Percentiles rank a stretch among this genome's conserved stretches.
These are phyloP conservation scores for Colletotrichum somersetense DNA, from an alignment of 2,329 filamentous ascomycete genomes.

Conservation along the genomic window DNA sequence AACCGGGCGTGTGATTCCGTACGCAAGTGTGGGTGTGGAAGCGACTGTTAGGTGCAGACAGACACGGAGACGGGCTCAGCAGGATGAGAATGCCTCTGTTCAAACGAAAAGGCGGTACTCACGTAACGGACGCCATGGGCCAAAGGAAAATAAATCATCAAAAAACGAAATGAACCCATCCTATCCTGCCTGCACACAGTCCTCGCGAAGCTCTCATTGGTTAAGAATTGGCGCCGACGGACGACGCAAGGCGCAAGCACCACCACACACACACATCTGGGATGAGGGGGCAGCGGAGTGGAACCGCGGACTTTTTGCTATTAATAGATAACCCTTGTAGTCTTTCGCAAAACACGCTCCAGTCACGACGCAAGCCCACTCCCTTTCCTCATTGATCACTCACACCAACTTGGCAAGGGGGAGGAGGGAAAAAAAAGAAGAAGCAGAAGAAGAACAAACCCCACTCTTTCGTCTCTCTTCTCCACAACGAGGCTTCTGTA, in stretches of 20 bases:
- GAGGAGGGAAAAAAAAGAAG: too few relatives aligned
- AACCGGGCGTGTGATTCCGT: not conserved
- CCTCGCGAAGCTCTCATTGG: conserved; percentile 28
- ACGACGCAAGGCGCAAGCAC: conserved; percentile 32
- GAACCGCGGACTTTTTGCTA: conserved; percentile 29
- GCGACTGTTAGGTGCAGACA: not conserved
- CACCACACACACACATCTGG: conserved; percentile 2
- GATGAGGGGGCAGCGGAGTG: not conserved
- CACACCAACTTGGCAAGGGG: conserved; percentile 15
- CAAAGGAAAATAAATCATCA: conserved; percentile 8
- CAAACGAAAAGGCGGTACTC: not conserved
- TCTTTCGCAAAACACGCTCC: conserved; percentile 39
- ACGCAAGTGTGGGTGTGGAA: not conserved
- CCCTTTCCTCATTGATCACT: conserved; percentile 13
- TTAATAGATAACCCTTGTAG: conserved; percentile 38
- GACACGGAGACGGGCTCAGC: not conserved
- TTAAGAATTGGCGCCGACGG: conserved; percentile 34
- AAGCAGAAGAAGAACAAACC: not conserved
- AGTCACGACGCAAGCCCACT: conserved; percentile 38
- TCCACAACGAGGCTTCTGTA: not conserved
- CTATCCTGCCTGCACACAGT: conserved; percentile 35
- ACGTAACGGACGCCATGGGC: not conserved
- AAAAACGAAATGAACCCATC: conserved; percentile 16
- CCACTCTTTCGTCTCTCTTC: conserved; percentile 3
- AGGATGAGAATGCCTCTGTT: not conserved